Percentiles rank a stretch among this genome's conserved stretches.
phyloP scores from a whole-genome alignment of 2,329 filamentous ascomycete species.

The Sarocladiaceae sp. region DNA sequence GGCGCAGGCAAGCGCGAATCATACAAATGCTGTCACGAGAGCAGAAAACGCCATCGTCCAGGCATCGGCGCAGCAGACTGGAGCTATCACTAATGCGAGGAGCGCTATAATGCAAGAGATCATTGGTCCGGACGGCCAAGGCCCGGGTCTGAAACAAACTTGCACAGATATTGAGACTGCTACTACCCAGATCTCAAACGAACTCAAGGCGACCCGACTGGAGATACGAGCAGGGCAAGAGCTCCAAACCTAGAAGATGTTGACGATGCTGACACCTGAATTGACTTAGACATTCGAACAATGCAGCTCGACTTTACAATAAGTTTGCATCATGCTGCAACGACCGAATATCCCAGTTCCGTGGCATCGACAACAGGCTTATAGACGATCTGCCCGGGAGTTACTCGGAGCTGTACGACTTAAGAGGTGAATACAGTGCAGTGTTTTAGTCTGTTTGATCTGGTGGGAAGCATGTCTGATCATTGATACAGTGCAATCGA shows the following conservation, averaged over 20 bases:
- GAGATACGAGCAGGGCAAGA: neutral
- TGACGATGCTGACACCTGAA: neutral
- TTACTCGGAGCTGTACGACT: neutral
- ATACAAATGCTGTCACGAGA: neutral
- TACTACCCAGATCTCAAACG: neutral
- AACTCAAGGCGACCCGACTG: neutral
- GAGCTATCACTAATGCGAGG: no score
- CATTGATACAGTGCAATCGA: neutral
- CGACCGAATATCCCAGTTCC: neutral
- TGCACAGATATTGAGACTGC: no score
- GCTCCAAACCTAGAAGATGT: no score
- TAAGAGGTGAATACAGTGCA: neutral
- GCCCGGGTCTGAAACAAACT: no score
- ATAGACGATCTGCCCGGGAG: neutral
- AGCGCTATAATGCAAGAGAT: no score
- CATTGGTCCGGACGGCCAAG: no score
- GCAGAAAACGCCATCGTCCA: neutral
- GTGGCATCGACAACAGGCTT: neutral
- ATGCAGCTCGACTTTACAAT: neutral
- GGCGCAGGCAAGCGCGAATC: neutral
- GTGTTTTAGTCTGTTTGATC: neutral
- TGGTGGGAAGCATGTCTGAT: neutral
- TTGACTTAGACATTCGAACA: neutral
- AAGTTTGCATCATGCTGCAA: slow-evolving; percentile 4
- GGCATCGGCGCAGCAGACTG: no score